A percentile compares a stretch with the other conserved stretches of the same genome.
phyloP scores from a whole-genome alignment of 2,329 filamentous ascomycete genomes.

The Alternaria hordeiaustralica region DNA sequence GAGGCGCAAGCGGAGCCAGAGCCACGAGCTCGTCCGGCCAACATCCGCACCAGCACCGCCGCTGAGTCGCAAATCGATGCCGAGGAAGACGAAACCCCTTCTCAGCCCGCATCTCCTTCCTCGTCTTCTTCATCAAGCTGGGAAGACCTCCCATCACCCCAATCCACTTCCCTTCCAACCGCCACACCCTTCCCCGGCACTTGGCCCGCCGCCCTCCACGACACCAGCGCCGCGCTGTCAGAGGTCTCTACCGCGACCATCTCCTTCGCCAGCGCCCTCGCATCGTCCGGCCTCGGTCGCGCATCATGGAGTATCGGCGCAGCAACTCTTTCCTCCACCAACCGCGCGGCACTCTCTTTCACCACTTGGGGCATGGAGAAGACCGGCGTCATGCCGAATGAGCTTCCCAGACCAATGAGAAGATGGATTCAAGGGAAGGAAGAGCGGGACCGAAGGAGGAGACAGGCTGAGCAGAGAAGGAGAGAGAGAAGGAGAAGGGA shows the following conservation, averaged over 20 bases:
- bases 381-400: neutral
- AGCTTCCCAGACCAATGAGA: neutral
- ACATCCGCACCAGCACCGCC: neutral
- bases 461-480: neutral
- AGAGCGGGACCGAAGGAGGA: neutral
- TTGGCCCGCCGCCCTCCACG: conserved; percentile 18
- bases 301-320: conserved; percentile 20
- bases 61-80: neutral
- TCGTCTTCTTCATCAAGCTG: neutral
- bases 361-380: neutral
- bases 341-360: neutral
- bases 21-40: neutral
- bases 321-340: conserved; percentile 6
- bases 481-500: neutral
- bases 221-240: conserved; percentile 13
- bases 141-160: neutral
- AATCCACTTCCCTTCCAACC: neutral
- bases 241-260: conserved; percentile 15
- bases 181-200: conserved; percentile 20
- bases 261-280: conserved; percentile 15
- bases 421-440: neutral
- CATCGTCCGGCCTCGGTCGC: conserved; percentile 13
- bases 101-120: neutral
- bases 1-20: neutral
- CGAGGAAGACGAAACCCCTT: neutral